Base-by-base conservation (phyloP, 169 alveolate genomes). In the Eimeria praecox region DNA sequence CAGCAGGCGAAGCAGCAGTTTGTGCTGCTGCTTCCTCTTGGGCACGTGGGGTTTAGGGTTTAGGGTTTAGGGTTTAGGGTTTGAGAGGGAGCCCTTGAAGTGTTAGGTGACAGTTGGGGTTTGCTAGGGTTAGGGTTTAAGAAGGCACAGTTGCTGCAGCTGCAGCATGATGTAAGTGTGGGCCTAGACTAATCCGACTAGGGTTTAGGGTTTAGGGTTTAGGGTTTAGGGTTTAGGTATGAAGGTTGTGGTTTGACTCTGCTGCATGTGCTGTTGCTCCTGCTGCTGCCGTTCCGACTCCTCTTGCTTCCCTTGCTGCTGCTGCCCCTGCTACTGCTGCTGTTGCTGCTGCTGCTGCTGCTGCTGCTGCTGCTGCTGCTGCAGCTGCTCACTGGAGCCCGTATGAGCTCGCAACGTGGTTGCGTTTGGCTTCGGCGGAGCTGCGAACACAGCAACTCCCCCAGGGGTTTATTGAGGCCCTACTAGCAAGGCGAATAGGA, bases 351-450 rank as follows among this genome's bases (percentile, higher is more conserved):
- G 77, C 77, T 66, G 77, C 35, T 66, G 42, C 77, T 66, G 77
- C 33, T 24, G 42, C 33, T 5, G 77, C 35, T 66, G 77, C 77
- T 66, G 77, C 77, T 66, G 77, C 42, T 66, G 77, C 77, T 75
- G 85, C 85, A 75, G 85, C 85, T 1, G 85, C 33, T 22, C 85
- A 35, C 44, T 75, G 85, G 85, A 35, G 52, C n/a, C 85, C 85
- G 6, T 30, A 27, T 14, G 85, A 75, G 52, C 33, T 75, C 52
- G 85, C 52, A 8, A 10, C 52, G 24, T 75, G 85, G 85, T 49
- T 75, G 8, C 85, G 85, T 22, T 42, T 75, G n/a, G 85, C 85
- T 27, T 75, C 56, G 12, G 40, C 30, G 22, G 85, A 75, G 40
- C 85, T 75, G 18, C 44, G 85, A 27, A 75, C 52, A 1, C 85